Conservation (phyloP, 176 grass and related monocot species). For the Carex littledalei region DNA sequence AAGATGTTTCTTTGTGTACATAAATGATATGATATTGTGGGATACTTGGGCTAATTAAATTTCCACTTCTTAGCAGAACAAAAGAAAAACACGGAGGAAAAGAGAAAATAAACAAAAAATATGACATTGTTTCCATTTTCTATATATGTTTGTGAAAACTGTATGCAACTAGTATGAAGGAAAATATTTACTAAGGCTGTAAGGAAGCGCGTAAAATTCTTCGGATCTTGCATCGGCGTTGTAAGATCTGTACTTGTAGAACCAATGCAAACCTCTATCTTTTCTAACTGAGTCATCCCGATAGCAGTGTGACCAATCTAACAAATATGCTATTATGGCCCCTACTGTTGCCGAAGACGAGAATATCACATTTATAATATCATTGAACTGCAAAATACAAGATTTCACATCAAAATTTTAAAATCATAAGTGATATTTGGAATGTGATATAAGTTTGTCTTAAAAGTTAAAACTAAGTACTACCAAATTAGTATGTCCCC, state of each 20-base stretch:
- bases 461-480: not conserved
- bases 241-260: conserved; percentile 69
- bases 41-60: not conserved
- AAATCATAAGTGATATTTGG: conserved; percentile 14
- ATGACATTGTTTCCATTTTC: not conserved
- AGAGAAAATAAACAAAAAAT: not conserved
- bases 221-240: conserved; percentile 53
- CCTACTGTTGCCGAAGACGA: conserved; percentile 84
- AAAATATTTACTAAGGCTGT: conserved; percentile 80
- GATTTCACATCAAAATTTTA: not conserved
- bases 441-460: not conserved
- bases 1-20: not conserved
- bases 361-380: conserved; percentile 87
- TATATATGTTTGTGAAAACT: not conserved
- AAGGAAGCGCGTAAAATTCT: conserved; percentile 87
- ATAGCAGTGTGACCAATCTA: conserved; percentile 60
- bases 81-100: not conserved
- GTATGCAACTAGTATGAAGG: conserved; percentile 49
- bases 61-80: not conserved
- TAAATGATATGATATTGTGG: not conserved
- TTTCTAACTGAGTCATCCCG: conserved; percentile 45
- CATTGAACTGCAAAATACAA: conserved; percentile 63
- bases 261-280: conserved; percentile 78
- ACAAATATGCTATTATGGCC: conserved; percentile 66
- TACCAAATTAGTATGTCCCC: too few relatives aligned